These are phyloP conservation scores for Thraustochytrium sp. DNA, from an alignment of 352 stramenopile species.

Conservation along the genomic window DNA sequence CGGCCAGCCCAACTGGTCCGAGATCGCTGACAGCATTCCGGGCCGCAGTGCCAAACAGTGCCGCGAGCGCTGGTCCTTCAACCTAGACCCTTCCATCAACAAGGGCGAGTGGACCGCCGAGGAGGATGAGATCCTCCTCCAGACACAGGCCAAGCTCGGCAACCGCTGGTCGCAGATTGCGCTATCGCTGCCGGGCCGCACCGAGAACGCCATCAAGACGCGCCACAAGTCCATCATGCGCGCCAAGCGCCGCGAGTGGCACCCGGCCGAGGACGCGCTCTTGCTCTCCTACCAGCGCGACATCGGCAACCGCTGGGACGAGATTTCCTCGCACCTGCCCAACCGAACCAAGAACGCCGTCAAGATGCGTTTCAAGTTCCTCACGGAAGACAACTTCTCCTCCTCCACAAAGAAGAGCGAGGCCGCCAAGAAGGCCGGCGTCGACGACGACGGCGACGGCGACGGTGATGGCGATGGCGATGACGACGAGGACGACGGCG, in stretches of 20 bases:
- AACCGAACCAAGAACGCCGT: slow-evolving; percentile 45
- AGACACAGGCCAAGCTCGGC: slow-evolving; percentile 68
- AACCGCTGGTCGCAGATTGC: slow-evolving; percentile 80
- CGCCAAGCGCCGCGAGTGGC: slow-evolving; percentile 40
- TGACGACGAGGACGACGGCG: too few relatives aligned
- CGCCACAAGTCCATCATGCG: slow-evolving; percentile 31
- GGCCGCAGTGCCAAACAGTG: slow-evolving; percentile 77
- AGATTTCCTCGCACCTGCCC: slow-evolving; percentile 27
- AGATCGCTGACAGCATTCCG: slow-evolving; percentile 72
- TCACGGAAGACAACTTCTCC: slow-evolving; percentile 32
- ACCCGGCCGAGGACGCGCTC: slow-evolving; percentile 21
- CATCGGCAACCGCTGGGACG: slow-evolving; percentile 31
- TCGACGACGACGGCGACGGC: too few relatives aligned
- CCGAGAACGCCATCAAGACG: slow-evolving; percentile 47
- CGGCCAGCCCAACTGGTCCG: slow-evolving; percentile 66
- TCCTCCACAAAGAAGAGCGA: slow-evolving; percentile 5
- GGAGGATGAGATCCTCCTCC: slow-evolving; percentile 75
- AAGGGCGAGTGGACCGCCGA: slow-evolving; percentile 75
- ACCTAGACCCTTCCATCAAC: slow-evolving; percentile 75
- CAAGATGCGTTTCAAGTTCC: slow-evolving; percentile 43
- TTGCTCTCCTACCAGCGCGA: slow-evolving; percentile 20
- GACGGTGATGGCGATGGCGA: too few relatives aligned
- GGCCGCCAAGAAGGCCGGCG: not conserved
- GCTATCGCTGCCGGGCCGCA: slow-evolving; percentile 56
- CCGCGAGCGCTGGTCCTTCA: slow-evolving; percentile 79